Conservation (phyloP, 805 yeast genomes). For the Metschnikowia noctiluminum region DNA sequence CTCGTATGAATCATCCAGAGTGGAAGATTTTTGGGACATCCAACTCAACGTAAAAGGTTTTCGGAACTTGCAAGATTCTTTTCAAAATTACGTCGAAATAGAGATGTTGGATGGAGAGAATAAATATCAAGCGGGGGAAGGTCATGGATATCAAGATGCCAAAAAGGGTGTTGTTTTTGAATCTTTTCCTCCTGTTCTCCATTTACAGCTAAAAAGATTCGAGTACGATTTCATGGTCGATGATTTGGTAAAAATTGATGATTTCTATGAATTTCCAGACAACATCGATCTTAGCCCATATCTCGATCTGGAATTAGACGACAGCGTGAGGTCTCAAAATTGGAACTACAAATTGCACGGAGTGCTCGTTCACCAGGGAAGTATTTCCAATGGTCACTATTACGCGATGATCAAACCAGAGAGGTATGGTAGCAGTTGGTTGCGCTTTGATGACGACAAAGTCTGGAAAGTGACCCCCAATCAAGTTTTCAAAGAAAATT, state of each 20-base stretch:
- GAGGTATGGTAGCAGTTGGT: conserved; percentile 64
- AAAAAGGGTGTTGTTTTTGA: conserved; percentile 93
- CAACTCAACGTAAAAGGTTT: conserved; percentile 90
- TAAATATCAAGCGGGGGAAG: conserved; percentile 86
- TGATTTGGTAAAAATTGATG: conserved; percentile 85
- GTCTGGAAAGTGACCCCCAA: conserved; percentile 82
- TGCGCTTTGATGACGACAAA: conserved; percentile 90
- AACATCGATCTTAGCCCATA: conserved; percentile 76
- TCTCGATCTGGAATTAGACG: conserved; percentile 54
- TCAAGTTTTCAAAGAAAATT: conserved; percentile 90
- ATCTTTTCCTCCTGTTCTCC: conserved; percentile 87
- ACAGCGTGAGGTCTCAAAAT: conserved; percentile 45
- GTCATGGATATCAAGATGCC: conserved; percentile 89
- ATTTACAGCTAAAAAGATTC: conserved; percentile 88
- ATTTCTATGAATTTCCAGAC: conserved; percentile 85
- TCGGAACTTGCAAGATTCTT: conserved; percentile 67
- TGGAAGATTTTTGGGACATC: conserved; percentile 97
- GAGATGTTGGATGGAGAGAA: conserved; percentile 93
- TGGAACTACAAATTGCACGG: conserved; percentile 87
- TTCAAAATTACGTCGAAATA: conserved; percentile 80
- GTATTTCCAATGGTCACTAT: conserved; percentile 93
- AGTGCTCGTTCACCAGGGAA: conserved; percentile 94
- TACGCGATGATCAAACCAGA: conserved; percentile 84
- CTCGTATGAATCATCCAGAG: conserved; percentile 85
- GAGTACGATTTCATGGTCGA: conserved; percentile 92